Percentiles rank a stretch among this genome's conserved stretches.
phyloP scores from a whole-genome alignment of 768 basidiomycete species.

The Russula brevipes region DNA sequence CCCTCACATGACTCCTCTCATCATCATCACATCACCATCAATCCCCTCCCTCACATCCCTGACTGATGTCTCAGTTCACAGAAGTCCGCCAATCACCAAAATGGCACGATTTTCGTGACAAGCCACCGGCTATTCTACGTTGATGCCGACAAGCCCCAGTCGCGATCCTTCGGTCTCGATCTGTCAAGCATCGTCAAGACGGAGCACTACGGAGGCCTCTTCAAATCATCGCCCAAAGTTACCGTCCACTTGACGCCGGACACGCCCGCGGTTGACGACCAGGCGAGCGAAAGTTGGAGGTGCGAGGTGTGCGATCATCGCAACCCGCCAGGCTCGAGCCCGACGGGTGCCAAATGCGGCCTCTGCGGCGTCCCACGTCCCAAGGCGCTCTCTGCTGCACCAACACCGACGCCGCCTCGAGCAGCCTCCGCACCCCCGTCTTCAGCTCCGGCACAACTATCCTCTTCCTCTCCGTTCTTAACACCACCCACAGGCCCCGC shows the following conservation, averaged over 20 bases:
- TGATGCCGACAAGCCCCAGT: constrained; percentile 44
- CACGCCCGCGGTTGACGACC: constrained; percentile 24
- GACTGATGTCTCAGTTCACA: constrained; percentile 53
- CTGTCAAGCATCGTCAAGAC: constrained; percentile 66
- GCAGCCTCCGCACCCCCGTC: constrained; percentile 23
- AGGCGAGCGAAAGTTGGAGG: constrained; percentile 60
- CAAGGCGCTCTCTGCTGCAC: constrained; percentile 31
- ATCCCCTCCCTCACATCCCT: constrained; percentile 20
- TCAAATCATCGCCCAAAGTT: constrained; percentile 85
- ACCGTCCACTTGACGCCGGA: constrained; percentile 58
- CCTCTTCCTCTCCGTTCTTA: constrained; percentile 35
- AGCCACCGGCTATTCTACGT: constrained; percentile 85
- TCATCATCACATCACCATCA: not conserved
- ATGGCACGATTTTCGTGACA: constrained; percentile 66
- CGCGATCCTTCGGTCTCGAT: constrained; percentile 62
- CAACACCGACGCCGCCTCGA: constrained; percentile 25
- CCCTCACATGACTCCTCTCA: not conserved
- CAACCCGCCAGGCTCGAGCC: constrained; percentile 73
- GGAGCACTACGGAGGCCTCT: constrained; percentile 84
- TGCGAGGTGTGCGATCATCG: constrained; percentile 85
- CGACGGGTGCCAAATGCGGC: constrained; percentile 60
- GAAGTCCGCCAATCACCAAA: constrained; percentile 76
- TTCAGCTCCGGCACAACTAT: constrained; percentile 31
- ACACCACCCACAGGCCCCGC: constrained; percentile 39
- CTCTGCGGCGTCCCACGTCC: constrained; percentile 77